These are phyloP conservation scores for Malassezia slooffiae DNA, from an alignment of 1,284 basidiomycete genomes.

Conservation along the genomic window DNA sequence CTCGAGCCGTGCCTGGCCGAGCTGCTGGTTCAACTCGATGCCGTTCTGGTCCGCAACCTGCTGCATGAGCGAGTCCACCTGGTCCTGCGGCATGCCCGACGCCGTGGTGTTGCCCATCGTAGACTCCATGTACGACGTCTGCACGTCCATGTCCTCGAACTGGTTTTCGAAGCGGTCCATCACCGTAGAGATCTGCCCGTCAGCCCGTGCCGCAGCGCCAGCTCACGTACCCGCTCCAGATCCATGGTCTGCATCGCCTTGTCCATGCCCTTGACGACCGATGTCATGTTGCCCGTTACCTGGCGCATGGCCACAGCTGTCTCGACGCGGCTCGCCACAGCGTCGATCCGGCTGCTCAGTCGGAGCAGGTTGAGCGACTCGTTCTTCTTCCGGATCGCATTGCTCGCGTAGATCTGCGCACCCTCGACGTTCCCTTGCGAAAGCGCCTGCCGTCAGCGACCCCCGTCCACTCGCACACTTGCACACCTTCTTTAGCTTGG, in stretches of 20 bases:
- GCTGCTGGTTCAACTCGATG: slow-evolving; percentile 83
- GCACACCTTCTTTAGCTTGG: slow-evolving; percentile 42
- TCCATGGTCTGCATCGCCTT: slow-evolving; percentile 99
- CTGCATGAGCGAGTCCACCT: slow-evolving; percentile 81
- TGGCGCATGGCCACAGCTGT: slow-evolving; percentile 96
- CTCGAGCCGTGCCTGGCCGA: slow-evolving; percentile 59
- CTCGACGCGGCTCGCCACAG: slow-evolving; percentile 89
- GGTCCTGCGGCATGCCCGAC: slow-evolving; percentile 86
- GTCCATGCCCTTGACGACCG: slow-evolving; percentile 95
- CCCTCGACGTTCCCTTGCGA: slow-evolving; percentile 94
- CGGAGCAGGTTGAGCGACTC: slow-evolving; percentile 66
- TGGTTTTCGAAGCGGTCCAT: slow-evolving; percentile 99
- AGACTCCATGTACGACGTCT: slow-evolving; percentile 96
- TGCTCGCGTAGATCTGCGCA: slow-evolving; percentile 95
- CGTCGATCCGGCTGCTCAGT: slow-evolving; percentile 62
- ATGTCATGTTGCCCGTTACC: slow-evolving; percentile 80
- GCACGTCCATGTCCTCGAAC: slow-evolving; percentile 93
- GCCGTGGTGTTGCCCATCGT: slow-evolving; percentile 89
- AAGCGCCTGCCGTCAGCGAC: slow-evolving; percentile 60
- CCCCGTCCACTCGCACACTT: too few relatives aligned
- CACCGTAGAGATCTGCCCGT: slow-evolving; percentile 92
- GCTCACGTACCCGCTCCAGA: slow-evolving; percentile 70
- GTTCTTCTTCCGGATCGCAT: slow-evolving; percentile 96
- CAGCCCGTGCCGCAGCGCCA: too few relatives aligned
- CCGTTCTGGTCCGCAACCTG: slow-evolving; percentile 96